A percentile compares a stretch with the other conserved stretches of the same genome.
phyloP scores from a whole-genome alignment of 1,284 basidiomycete genomes.

The Fomitiporia mediterranea region DNA sequence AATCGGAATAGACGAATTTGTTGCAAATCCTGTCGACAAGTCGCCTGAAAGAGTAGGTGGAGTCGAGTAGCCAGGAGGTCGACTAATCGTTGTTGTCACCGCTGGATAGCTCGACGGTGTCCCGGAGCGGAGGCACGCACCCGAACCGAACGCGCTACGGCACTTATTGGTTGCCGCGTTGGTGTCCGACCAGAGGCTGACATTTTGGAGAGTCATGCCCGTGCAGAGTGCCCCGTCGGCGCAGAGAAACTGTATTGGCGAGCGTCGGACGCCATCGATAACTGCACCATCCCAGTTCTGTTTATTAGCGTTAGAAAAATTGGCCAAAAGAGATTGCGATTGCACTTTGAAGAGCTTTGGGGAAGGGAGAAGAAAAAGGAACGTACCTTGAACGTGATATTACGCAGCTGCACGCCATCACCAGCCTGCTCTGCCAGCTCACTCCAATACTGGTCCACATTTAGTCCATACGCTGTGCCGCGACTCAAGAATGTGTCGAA shows the following conservation, averaged over 20 bases:
- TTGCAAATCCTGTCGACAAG: constrained; percentile 29
- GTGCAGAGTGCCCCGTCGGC: constrained; percentile 33
- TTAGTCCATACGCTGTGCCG: constrained; percentile 32
- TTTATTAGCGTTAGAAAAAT: neutral
- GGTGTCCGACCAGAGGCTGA: constrained; percentile 32
- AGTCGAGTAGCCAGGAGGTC: constrained; percentile 29
- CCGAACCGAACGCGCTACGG: constrained; percentile 32
- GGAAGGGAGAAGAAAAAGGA: neutral
- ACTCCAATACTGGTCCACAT: constrained; percentile 32
- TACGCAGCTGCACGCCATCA: constrained; percentile 29
- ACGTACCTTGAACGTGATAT: constrained; percentile 30
- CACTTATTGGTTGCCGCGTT: constrained; percentile 30
- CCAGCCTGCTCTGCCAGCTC: constrained; percentile 23
- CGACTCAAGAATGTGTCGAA: constrained; percentile 33
- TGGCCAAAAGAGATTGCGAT: neutral
- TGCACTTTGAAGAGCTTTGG: too few relatives aligned
- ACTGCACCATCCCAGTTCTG: constrained; percentile 34
- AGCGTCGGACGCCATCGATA: constrained; percentile 28
- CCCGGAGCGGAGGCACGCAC: constrained; percentile 29
- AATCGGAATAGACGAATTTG: constrained; percentile 31
- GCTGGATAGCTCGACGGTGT: constrained; percentile 26
- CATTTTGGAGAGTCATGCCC: constrained; percentile 29
- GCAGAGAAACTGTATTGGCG: constrained; percentile 32
- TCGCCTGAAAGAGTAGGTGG: constrained; percentile 31
- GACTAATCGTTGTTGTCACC: constrained; percentile 24